A percentile compares a stretch with the other conserved stretches of the same genome.
phyloP scores from a whole-genome alignment of 805 yeast genomes.

The Clavispora vitiphila region DNA sequence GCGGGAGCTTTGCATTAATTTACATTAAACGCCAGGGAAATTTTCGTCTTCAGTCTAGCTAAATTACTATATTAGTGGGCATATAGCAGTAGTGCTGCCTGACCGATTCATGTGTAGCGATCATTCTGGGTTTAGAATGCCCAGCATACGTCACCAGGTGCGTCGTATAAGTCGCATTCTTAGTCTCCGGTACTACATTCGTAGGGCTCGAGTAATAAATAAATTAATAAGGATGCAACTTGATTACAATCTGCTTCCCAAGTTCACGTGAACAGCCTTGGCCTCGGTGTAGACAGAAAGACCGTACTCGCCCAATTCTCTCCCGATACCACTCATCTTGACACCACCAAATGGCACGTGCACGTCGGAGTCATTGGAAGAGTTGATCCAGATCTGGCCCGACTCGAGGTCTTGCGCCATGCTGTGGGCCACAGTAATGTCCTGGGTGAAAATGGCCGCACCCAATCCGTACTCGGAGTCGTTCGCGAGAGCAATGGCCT shows the following conservation, averaged over 20 bases:
- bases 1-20: background rate
- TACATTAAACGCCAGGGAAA: too few relatives aligned
- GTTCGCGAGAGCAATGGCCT: constrained; percentile 67
- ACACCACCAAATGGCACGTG: constrained; percentile 79
- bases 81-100: too few relatives aligned
- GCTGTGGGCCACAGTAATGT: constrained; percentile 60
- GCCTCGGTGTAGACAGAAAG: constrained; percentile 65
- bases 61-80: too few relatives aligned
- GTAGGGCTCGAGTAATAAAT: background rate
- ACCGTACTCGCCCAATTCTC: constrained; percentile 76
- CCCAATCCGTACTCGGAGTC: constrained; percentile 75
- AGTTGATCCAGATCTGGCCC: constrained; percentile 68
- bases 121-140: too few relatives aligned
- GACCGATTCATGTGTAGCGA: too few relatives aligned
- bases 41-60: too few relatives aligned
- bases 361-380: constrained; percentile 60
- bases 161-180: too few relatives aligned
- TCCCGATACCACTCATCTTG: constrained; percentile 73
- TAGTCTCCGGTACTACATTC: too few relatives aligned
- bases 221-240: background rate
- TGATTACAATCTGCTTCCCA: constrained; percentile 35
- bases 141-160: too few relatives aligned
- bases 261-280: constrained; percentile 73
- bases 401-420: constrained; percentile 58
- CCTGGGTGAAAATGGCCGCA: constrained; percentile 71